phyloP scores from a whole-genome alignment of 1,139 yeast genomes.

The Pichia sp. region DNA sequence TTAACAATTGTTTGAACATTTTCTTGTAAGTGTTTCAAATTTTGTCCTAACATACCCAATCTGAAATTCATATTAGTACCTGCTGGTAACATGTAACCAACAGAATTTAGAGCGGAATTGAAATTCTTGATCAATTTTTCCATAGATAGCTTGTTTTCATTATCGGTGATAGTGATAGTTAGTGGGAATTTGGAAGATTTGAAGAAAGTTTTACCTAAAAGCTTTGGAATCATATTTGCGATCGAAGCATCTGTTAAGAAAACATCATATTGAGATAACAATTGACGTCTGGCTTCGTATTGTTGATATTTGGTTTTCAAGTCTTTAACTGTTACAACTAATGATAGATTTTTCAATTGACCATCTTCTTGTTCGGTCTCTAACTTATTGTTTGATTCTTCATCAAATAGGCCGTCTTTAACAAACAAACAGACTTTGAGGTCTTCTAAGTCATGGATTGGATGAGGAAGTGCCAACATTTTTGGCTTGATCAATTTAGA shows the following conservation, averaged over 20 bases:
- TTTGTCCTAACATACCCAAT: constrained; percentile 48
- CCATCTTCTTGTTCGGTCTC: constrained; percentile 36
- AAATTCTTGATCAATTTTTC: constrained; percentile 52
- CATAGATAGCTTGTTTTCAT: constrained; percentile 33
- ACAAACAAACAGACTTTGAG: constrained; percentile 64
- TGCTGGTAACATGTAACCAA: constrained; percentile 64
- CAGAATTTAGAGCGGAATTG: constrained; percentile 46
- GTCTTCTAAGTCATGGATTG: constrained; percentile 38
- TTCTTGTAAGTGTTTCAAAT: constrained; percentile 31
- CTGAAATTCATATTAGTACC: constrained; percentile 62
- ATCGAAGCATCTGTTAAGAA: constrained; percentile 81
- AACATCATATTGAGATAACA: constrained; percentile 52
- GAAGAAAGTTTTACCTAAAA: constrained; percentile 76
- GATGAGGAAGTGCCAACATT: constrained; percentile 45
- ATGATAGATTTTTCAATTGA: constrained; percentile 37
- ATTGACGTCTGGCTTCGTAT: constrained; percentile 63
- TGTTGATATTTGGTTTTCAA: constrained; percentile 61
- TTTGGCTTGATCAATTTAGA: constrained; percentile 70
- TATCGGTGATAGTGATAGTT: constrained; percentile 42
- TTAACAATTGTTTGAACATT: constrained; percentile 53
- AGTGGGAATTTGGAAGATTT: constrained; percentile 59
- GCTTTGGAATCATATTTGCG: constrained; percentile 70
- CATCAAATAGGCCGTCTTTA: constrained; percentile 57
- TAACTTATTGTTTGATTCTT: constrained; percentile 51
- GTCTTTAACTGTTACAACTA: constrained; percentile 46